Conservation (phyloP, 768 basidiomycete species). For the Gloeophyllum trabeum region DNA sequence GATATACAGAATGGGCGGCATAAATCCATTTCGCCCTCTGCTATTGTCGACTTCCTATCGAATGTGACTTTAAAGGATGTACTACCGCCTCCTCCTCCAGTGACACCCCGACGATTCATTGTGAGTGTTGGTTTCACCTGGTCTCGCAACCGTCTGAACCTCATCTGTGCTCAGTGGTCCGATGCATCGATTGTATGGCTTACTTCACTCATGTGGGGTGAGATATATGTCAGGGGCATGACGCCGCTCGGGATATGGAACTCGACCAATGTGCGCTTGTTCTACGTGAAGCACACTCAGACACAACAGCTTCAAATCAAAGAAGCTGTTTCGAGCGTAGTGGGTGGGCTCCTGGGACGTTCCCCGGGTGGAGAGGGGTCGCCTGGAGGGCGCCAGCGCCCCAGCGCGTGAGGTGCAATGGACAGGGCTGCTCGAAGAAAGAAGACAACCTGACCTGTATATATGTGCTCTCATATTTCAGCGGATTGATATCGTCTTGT, state of each 20-base stretch:
- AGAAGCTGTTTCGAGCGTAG: constrained; percentile 70
- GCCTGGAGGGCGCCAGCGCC: constrained; percentile 16
- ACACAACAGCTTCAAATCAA: constrained; percentile 58
- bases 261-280: constrained; percentile 77
- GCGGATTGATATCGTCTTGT: too few species aligned
- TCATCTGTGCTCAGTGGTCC: constrained; percentile 60
- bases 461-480: too few species aligned
- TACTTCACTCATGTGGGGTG: constrained; percentile 90
- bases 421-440: too few species aligned
- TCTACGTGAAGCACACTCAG: constrained; percentile 84
- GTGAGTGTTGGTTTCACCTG: constrained; percentile 28
- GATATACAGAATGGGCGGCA: constrained; percentile 61
- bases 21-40: constrained; percentile 50
- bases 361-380: not conserved
- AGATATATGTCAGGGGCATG: constrained; percentile 87
- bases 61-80: constrained; percentile 59
- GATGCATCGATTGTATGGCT: constrained; percentile 89
- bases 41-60: constrained; percentile 67
- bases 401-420: too few species aligned
- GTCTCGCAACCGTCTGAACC: constrained; percentile 4
- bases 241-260: constrained; percentile 86
- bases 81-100: constrained; percentile 57
- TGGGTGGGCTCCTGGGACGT: constrained; percentile 63
- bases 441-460: too few species aligned
- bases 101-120: constrained; percentile 64